These are phyloP conservation scores for Coemansia sp. DNA, from an alignment of 192 early-diverging fungal genomes.

Conservation along the genomic window DNA sequence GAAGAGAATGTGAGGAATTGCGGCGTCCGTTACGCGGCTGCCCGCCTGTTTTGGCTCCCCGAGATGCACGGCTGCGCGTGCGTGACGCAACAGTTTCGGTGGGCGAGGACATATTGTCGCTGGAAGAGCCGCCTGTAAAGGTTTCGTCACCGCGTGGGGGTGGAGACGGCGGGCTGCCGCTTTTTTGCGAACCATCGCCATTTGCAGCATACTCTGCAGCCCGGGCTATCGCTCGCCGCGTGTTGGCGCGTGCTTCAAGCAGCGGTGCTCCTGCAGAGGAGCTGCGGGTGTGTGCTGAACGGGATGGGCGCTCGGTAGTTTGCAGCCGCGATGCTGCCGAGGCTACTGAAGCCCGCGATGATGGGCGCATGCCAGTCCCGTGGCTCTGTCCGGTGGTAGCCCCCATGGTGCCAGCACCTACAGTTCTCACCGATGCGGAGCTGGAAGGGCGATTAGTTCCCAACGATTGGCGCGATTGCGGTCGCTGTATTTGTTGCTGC, in stretches of 20 bases:
- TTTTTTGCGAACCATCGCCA: neutral
- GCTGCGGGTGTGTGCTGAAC: constrained; percentile 36
- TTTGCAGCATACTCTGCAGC: constrained; percentile 18
- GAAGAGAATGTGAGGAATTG: constrained; percentile 25
- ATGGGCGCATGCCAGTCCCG: constrained; percentile 20
- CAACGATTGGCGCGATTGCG: constrained; percentile 39
- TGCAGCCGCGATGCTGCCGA: constrained; percentile 25
- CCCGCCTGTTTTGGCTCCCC: constrained; percentile 7
- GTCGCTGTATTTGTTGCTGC: constrained; percentile 19
- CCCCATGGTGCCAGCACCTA: constrained; percentile 7
- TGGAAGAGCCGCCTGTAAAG: constrained; percentile 11
- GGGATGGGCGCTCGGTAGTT: constrained; percentile 10
- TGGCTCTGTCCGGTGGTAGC: constrained; percentile 13
- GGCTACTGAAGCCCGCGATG: constrained; percentile 34
- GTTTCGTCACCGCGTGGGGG: constrained; percentile 16
- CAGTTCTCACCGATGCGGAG: constrained; percentile 24
- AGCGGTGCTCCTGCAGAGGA: constrained; percentile 43
- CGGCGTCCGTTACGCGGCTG: constrained; percentile 18
- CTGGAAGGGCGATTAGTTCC: constrained; percentile 28
- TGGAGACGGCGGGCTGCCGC: constrained; percentile 6
- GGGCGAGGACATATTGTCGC: constrained; percentile 31
- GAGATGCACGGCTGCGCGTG: constrained; percentile 18
- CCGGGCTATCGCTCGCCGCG: constrained; percentile 22
- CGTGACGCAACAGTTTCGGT: constrained; percentile 33
- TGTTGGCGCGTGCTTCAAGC: constrained; percentile 20